Base-by-base conservation (phyloP, 768 basidiomycete genomes). In the Paxillus involutus region DNA sequence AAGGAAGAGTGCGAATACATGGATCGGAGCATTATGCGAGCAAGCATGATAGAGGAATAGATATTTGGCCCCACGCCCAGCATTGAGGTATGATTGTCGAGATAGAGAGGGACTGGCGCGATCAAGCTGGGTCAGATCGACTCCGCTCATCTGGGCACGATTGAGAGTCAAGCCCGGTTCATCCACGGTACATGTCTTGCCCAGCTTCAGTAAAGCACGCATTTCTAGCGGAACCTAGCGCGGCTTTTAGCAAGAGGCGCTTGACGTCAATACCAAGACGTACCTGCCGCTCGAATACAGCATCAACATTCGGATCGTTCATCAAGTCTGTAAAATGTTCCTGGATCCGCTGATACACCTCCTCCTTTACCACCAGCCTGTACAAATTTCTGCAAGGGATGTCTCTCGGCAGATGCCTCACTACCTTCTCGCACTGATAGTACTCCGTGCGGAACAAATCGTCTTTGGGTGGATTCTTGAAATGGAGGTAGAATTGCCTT, bases 271-370 rank as follows among this genome's bases (percentile, higher is more conserved):
- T 29, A 2, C 24, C 16, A 46, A 46, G 3, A 59, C 77, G 41
- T 59, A 94, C 92, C 80, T 98, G 94, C 17, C 88, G 78, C 72
- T 99, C 97, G 63, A 88, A 99, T 4, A 97, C 89, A 1, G 93
- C 94, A 61, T 98, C 94, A 9, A 98, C 92, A 64, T 91, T 93
- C 0, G 95, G 91, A 63, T 95, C 91, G 64, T 97, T 97, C 54
- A 84, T 91, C 47, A 98, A 77, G 66, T 94, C 88, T 16, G 93
- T 86, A 65, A 98, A 98, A 67, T 97, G 92, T 52, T 92, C 88
- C 61, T 92, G 88, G 30, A 88, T 90, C 30, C 89, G 84, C 30
- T 88, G 77, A 70, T 90, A 99, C 14, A 87, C 73, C 6, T 89
- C 86, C 66, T 98, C 97, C 32, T 86, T 81, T 21, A 94, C 91